Conservation (phyloP, 495 filamentous ascomycete genomes). For the Jackrogersella multiformis region DNA sequence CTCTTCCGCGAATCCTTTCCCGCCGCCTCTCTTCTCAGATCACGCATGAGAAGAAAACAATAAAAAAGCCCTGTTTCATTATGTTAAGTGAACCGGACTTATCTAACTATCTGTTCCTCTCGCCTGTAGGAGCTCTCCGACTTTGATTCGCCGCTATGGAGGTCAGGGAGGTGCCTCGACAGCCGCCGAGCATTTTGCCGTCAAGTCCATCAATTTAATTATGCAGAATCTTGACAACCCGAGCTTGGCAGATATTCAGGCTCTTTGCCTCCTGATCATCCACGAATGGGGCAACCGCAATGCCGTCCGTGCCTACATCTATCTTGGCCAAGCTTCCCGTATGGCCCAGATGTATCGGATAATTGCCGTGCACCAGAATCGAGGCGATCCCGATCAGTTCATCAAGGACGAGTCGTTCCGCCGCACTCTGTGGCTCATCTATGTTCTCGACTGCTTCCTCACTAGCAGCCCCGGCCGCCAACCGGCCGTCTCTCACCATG, state of each 20-base stretch:
- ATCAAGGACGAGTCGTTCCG: constrained; percentile 62
- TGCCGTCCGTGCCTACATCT: constrained; percentile 62
- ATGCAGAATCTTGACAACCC: constrained; percentile 58
- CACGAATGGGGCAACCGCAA: constrained; percentile 63
- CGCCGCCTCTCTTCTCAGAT: constrained; percentile 30
- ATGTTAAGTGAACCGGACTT: constrained; percentile 22
- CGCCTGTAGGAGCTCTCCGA: constrained; percentile 53
- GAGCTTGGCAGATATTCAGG: constrained; percentile 61
- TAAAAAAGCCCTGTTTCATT: background rate
- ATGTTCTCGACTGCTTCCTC: constrained; percentile 63
- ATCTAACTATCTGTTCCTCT: constrained; percentile 24
- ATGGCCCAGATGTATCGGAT: constrained; percentile 64
- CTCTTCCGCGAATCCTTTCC: constrained; percentile 14
- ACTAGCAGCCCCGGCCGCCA: constrained; percentile 62
- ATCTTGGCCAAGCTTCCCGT: constrained; percentile 60
- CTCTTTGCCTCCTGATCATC: constrained; percentile 60
- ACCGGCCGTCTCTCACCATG: constrained; percentile 56
- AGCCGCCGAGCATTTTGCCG: constrained; percentile 60
- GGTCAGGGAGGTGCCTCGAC: constrained; percentile 54
- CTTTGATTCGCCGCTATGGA: constrained; percentile 60
- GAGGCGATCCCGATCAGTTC: constrained; percentile 58
- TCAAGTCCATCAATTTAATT: constrained; percentile 57
- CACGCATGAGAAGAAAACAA: constrained; percentile 9
- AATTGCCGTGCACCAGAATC: constrained; percentile 54
- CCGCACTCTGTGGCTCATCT: constrained; percentile 61